These are phyloP conservation scores for Tolypocladium paradoxum DNA, from an alignment of 2,329 filamentous ascomycete genomes.

Conservation along the genomic window DNA sequence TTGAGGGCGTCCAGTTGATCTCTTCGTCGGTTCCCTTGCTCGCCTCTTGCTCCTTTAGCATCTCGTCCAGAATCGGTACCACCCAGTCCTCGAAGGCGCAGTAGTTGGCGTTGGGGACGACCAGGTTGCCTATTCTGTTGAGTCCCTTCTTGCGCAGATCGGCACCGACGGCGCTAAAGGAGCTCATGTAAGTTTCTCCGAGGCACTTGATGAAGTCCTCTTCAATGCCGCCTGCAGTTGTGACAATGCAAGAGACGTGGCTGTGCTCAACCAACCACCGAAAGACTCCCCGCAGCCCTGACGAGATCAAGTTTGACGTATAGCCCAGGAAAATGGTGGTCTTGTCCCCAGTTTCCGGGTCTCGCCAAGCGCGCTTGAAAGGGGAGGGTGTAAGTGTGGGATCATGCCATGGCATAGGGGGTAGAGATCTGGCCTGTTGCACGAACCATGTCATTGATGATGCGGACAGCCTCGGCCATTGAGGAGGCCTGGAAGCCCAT, in stretches of 20 bases:
- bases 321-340: constrained; percentile 97
- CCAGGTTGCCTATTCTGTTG: constrained; percentile 90
- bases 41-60: constrained; percentile 88
- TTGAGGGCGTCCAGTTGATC: constrained; percentile 87
- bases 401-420: neutral
- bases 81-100: constrained; percentile 98
- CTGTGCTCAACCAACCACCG: constrained; percentile 88
- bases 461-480: constrained; percentile 75
- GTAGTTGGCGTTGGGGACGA: constrained; percentile 93
- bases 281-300: constrained; percentile 80
- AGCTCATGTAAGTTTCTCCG: constrained; percentile 83
- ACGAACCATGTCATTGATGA: constrained; percentile 90
- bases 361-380: constrained; percentile 61
- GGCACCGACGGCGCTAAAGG: constrained; percentile 68
- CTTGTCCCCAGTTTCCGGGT: constrained; percentile 65
- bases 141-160: constrained; percentile 73
- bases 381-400: constrained; percentile 3
- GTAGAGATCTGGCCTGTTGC: neutral
- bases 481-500: constrained; percentile 70
- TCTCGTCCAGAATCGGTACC: constrained; percentile 83
- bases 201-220: constrained; percentile 99
- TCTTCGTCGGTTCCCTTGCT: constrained; percentile 57
- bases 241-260: constrained; percentile 87
- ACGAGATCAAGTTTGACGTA: constrained; percentile 95
- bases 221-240: constrained; percentile 89